phyloP scores from a whole-genome alignment of 2,329 filamentous ascomycete genomes.

The Dryadomyces quercus-mongolicae region DNA sequence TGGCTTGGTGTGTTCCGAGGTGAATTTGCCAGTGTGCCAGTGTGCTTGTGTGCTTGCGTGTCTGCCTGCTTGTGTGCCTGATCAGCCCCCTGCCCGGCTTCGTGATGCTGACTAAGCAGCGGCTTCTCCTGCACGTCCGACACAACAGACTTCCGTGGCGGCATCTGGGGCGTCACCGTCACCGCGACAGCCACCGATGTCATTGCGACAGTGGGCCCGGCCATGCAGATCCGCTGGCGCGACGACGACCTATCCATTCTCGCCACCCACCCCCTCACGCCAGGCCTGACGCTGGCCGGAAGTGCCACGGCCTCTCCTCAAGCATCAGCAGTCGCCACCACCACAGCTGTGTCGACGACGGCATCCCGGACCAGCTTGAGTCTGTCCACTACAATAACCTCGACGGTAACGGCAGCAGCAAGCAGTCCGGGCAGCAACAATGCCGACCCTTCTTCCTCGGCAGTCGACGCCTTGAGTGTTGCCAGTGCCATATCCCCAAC shows the following conservation, averaged over 20 bases:
- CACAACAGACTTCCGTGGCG: slow-evolving; percentile 25
- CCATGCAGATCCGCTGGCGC: slow-evolving; percentile 26
- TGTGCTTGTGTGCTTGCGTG: too few species aligned
- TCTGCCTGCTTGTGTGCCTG: too few species aligned
- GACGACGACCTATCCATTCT: slow-evolving; percentile 21
- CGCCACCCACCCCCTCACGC: slow-evolving; percentile 25
- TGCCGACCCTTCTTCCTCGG: too few species aligned
- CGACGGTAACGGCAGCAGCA: not conserved
- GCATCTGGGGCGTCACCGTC: slow-evolving; percentile 23
- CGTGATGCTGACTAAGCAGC: slow-evolving; percentile 8
- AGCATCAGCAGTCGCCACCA: not conserved
- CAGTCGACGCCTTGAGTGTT: too few species aligned
- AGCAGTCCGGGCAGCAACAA: too few species aligned
- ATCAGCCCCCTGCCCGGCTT: not conserved
- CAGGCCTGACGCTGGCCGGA: slow-evolving; percentile 16
- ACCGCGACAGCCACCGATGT: slow-evolving; percentile 11
- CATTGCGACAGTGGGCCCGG: slow-evolving; percentile 21
- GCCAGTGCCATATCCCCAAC: not conserved
- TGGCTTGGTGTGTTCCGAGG: slow-evolving; percentile 15
- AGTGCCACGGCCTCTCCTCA: not conserved
- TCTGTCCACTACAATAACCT: not conserved
- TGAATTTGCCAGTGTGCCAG: not conserved
- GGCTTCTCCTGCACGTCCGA: slow-evolving; percentile 28
- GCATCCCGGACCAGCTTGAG: not conserved
- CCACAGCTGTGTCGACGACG: not conserved